Percentiles rank a stretch among this genome's conserved stretches.
Conservation (phyloP, 2,329 filamentous ascomycete species). For the Teratosphaeriaceae sp. region DNA sequence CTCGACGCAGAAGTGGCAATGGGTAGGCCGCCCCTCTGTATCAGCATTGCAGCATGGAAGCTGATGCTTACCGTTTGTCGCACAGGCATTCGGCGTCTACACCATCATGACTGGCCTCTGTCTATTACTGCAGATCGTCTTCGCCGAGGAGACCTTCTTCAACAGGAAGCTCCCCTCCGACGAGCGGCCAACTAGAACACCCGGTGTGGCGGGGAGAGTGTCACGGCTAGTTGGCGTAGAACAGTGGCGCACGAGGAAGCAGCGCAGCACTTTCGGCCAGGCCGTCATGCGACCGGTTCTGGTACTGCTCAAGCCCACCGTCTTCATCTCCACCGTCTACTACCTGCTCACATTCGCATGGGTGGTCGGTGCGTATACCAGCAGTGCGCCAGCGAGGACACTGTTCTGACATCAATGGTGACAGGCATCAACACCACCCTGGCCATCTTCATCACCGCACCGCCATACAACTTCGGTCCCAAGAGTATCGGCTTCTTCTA, state of each 20-base stretch:
- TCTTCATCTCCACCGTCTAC: constrained; percentile 31
- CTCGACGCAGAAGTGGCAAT: constrained; percentile 35
- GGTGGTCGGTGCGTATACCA: too few relatives aligned
- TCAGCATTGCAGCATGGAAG: constrained; percentile 32
- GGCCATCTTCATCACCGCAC: constrained; percentile 31
- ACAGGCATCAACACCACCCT: constrained; percentile 21
- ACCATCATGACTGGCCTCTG: constrained; percentile 11
- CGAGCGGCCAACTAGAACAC: constrained; percentile 20
- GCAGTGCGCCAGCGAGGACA: too few relatives aligned
- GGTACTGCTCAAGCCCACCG: constrained; percentile 33
- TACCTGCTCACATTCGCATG: constrained; percentile 31
- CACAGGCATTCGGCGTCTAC: constrained; percentile 11
- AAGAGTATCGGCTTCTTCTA: constrained; percentile 45
- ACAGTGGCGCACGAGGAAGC: constrained; percentile 20
- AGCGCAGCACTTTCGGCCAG: constrained; percentile 19
- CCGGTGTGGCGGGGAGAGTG: constrained; percentile 36
- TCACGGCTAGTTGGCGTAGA: constrained; percentile 2
- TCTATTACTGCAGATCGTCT: constrained; percentile 34
- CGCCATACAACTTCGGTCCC: constrained; percentile 33
- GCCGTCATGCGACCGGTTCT: constrained; percentile 22
- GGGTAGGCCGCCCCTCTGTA: constrained; percentile 27
- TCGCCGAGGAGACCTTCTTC: constrained; percentile 46
- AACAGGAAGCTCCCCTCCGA: constrained; percentile 32
- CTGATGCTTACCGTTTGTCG: constrained; percentile 7
- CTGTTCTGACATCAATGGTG: too few relatives aligned